These are phyloP conservation scores for Piper longum DNA, from an alignment of 164 flowering plant genomes.

Conservation along the genomic window DNA sequence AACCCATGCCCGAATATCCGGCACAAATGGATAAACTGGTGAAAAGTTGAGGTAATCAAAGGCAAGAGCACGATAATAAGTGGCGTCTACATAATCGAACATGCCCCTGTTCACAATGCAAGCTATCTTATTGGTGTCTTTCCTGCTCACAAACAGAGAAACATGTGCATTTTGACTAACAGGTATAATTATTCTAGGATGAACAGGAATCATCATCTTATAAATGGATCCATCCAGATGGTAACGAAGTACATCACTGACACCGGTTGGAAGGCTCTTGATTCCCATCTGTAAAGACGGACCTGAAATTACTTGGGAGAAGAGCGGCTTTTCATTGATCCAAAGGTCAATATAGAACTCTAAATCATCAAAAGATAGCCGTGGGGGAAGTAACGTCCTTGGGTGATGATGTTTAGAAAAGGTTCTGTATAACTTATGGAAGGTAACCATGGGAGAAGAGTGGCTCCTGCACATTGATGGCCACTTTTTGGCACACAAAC, in stretches of 20 bases:
- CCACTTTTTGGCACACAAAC: slow-evolving; percentile 74
- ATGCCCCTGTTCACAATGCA: slow-evolving; percentile 45
- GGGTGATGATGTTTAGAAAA: slow-evolving; percentile 40
- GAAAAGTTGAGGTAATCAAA: slow-evolving; percentile 80
- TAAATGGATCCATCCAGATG: slow-evolving; percentile 48
- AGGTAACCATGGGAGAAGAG: slow-evolving; percentile 35
- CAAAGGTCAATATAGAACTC: slow-evolving; percentile 85
- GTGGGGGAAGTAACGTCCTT: slow-evolving; percentile 51
- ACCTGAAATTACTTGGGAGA: slow-evolving; percentile 72
- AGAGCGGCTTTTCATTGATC: slow-evolving; percentile 47
- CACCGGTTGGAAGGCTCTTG: slow-evolving; percentile 41
- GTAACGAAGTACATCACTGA: slow-evolving; percentile 30
- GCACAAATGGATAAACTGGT: slow-evolving; percentile 53
- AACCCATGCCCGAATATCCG: slow-evolving; percentile 72
- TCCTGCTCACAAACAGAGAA: slow-evolving; percentile 64
- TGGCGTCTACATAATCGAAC: slow-evolving; percentile 67
- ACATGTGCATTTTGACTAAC: slow-evolving; percentile 34
- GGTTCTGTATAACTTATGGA: slow-evolving; percentile 48
- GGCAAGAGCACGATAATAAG: slow-evolving; percentile 59
- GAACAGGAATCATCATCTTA: slow-evolving; percentile 67
- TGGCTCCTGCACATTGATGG: slow-evolving; percentile 69
- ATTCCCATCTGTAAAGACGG: slow-evolving; percentile 36
- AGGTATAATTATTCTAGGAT: slow-evolving; percentile 49
- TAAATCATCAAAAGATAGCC: slow-evolving; percentile 54
- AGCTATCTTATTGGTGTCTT: slow-evolving; percentile 61